A percentile compares a stretch with the other conserved stretches of the same genome.
Conservation (phyloP, 2,329 filamentous ascomycete genomes). For the Seiridium cupressi region DNA sequence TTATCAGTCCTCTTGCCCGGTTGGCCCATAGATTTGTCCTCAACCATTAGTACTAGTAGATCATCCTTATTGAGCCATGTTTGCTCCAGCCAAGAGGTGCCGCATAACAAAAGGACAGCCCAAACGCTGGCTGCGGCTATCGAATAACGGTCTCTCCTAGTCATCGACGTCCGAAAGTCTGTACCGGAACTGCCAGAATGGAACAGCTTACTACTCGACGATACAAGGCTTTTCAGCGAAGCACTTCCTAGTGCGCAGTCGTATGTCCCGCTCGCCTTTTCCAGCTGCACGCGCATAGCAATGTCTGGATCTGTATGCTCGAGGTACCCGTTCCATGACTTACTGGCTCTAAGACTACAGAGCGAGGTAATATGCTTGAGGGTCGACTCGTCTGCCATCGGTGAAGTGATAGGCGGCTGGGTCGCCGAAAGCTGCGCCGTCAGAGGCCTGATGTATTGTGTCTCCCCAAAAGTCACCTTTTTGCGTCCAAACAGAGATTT, state of each 20-base stretch:
- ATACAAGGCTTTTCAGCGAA: background rate
- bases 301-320: background rate
- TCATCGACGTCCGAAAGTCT: background rate
- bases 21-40: background rate
- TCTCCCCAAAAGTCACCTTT: too few species aligned
- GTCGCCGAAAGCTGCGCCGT: too few species aligned
- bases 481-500: too few species aligned
- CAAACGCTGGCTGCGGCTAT: background rate
- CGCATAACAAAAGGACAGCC: background rate
- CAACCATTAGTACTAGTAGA: background rate
- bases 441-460: too few species aligned
- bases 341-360: background rate
- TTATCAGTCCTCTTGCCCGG: background rate
- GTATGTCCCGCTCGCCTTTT: background rate
- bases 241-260: background rate
- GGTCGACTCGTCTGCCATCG: background rate
- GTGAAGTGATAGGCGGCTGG: too few species aligned
- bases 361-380: background rate
- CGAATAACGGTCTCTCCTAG: background rate
- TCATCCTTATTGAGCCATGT: background rate
- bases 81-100: background rate
- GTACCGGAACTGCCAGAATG: background rate
- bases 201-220: background rate
- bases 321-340: background rate
- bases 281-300: background rate